phyloP scores from a whole-genome alignment of 768 basidiomycete genomes.

The Daedaleopsis sinensis region DNA sequence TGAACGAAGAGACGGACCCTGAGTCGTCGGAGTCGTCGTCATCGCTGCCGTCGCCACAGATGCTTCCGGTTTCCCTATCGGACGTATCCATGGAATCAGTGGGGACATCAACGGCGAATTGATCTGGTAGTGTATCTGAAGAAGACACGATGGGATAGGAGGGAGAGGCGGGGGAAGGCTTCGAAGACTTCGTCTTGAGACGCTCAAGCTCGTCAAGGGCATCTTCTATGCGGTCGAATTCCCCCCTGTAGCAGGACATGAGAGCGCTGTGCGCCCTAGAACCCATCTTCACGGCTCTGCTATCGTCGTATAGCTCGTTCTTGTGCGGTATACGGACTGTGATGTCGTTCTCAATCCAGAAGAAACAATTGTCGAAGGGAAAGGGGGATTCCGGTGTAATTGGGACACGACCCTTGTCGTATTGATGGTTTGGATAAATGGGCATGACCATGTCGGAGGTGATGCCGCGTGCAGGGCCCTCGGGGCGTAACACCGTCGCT shows the following conservation, averaged over 20 bases:
- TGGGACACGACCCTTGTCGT: neutral
- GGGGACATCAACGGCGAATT: too few species aligned
- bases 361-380: slow-evolving; percentile 11
- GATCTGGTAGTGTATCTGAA: too few species aligned
- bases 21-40: neutral
- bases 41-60: too few species aligned
- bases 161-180: too few species aligned
- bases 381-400: neutral
- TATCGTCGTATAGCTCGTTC: neutral
- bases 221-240: neutral
- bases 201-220: neutral
- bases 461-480: neutral
- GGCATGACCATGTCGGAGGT: slow-evolving; percentile 14
- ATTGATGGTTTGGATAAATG: slow-evolving; percentile 2
- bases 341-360: neutral
- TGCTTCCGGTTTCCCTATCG: too few species aligned
- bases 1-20: neutral
- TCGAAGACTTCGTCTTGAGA: neutral
- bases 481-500: neutral
- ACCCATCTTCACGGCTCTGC: neutral
- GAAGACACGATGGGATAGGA: too few species aligned
- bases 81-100: too few species aligned
- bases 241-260: neutral
- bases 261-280: neutral
- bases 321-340: neutral